Base-by-base conservation (phyloP, 805 yeast genomes). In the Schwanniomyces vanrijiae region DNA sequence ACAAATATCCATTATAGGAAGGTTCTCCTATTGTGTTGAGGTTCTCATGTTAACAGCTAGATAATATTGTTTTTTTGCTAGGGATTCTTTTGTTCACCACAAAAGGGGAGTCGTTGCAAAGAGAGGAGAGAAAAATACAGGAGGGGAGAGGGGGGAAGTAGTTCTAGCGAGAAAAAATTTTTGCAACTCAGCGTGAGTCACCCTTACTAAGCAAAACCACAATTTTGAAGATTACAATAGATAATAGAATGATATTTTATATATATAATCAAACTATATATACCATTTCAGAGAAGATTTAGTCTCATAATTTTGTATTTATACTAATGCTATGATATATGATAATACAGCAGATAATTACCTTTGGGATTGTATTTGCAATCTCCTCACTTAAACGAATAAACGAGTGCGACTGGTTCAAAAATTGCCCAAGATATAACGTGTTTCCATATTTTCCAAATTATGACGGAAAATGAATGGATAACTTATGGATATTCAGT, bases 361-460 rank as follows among this genome's bases (percentile, higher is more conserved):
- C n/a, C n/a, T n/a, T 26, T 26, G 29, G 4, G 29, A 26, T 26
- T 26, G 29, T 8, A 9, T 26, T 26, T 13, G 16, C 18, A 37
- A 13, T 43, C 50, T 47, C 50, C 50, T 47, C 50, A 47, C 37
- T 44, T 47, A 47, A 39, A 47, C 50, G 50, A 47, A 13, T 38
- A 38, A 19, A 38, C 41, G 41, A 38, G 13, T 38, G 29, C 22
- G 39, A 37, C 4, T 24, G 18, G 2, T 7, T 19, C 18, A 13
- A 11, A 13, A 19, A 37, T 4, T 19, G n/a, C n/a, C 34, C 40
- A 22, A n/a, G 38, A 21, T 20, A 22, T 16, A 25, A 35, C 40
- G 35, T 26, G 35, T 31, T 14, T 31, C 35, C 35, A 31, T 5
- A 31, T 7, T 7, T 7, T 31, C 11, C 2, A 31, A 20, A 16